These are phyloP conservation scores for Lentinus tigrinus DNA, from an alignment of 768 basidiomycete genomes.

Conservation along the genomic window DNA sequence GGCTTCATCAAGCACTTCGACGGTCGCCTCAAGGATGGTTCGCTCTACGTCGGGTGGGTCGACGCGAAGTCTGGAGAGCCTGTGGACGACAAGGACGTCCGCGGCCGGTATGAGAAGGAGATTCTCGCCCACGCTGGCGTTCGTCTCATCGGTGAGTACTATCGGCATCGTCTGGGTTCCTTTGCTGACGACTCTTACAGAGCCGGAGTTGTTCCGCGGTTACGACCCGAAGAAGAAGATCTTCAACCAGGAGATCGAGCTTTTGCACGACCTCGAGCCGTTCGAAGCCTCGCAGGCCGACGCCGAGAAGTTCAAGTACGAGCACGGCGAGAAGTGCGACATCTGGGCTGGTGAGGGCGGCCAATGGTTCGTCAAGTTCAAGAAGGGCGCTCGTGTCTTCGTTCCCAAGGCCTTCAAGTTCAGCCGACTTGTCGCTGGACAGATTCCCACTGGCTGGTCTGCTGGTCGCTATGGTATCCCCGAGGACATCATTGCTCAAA, in stretches of 20 bases:
- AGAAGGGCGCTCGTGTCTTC: slow-evolving; percentile 91
- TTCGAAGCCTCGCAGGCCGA: slow-evolving; percentile 91
- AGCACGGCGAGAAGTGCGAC: slow-evolving; percentile 96
- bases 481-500: slow-evolving; percentile 91
- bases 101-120: slow-evolving; percentile 91
- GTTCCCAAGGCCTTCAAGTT: slow-evolving; percentile 96
- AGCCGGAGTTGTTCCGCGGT: slow-evolving; percentile 96
- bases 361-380: slow-evolving; percentile 98
- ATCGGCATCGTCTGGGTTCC: background rate
- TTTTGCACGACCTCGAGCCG: slow-evolving; percentile 94
- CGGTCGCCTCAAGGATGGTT: slow-evolving; percentile 90
- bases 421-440: slow-evolving; percentile 91
- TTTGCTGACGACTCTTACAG: slow-evolving; percentile 39
- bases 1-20: slow-evolving; percentile 99
- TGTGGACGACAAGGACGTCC: slow-evolving; percentile 97
- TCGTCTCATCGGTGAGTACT: slow-evolving; percentile 79
- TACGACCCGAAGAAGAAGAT: slow-evolving; percentile 98
- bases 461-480: slow-evolving; percentile 97
- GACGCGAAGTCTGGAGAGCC: slow-evolving; percentile 92
- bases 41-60: slow-evolving; percentile 97
- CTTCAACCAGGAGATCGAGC: slow-evolving; percentile 96
- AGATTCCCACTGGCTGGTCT: slow-evolving; percentile 96
- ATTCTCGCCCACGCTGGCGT: slow-evolving; percentile 90
- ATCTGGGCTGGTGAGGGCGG: slow-evolving; percentile 89
- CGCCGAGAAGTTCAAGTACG: slow-evolving; percentile 92